Evolutionary conservation across 2,329 filamentous ascomycete species (phyloP), one percentile per base, ranked within the genome.

Genomic region (Dactylonectria estremocensis): DNA sequence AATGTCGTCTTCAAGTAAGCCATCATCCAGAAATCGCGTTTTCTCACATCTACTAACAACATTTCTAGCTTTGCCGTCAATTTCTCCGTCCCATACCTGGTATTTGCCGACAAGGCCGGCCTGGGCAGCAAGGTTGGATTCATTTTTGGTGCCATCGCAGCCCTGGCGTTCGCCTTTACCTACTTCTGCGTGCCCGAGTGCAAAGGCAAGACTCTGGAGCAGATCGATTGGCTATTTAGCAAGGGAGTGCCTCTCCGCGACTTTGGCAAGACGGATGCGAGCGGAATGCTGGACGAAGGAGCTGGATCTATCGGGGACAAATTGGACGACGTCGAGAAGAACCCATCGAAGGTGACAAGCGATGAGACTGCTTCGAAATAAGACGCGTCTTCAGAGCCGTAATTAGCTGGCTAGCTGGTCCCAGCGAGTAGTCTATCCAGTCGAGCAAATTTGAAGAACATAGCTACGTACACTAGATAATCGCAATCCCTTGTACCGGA

Each of bases 221-320:
- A 74, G 10, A 54, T 74, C 0, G 72, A 74, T 3, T 72, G 62
- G 18, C 5, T 74, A n/a, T 74, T 74, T 16, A 72, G 71, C n/a
- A 63, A 68, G 1, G 60, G 62, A 0, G 46, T 72, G 2, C 55
- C 65, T 1, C 53, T 72, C 3, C 64, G 72, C 1, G 60, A 74
- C 1, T 74, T 74, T 63, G 72, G 61, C 0, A 69, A 61, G 11
- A 46, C 69, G 0, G 62, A 73, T 46, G 72, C 72, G 24, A 28
- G 24, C 24, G 24, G 24, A 28, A 28, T 28, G 24, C 24, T 28
- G 24, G 24, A 28, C 24, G 24, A 28, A 28, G 24, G 24, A 28
- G 24, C 7, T 28, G 24, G 24, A 28, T 28, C 24, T 7, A 28
- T 28, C n/a, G n/a, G n/a, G 24, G 24, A 28, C 24, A 28, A 28